Evolutionary conservation across 2,329 filamentous ascomycete genomes (phyloP).

Genomic region (Cadophora malorum): DNA sequence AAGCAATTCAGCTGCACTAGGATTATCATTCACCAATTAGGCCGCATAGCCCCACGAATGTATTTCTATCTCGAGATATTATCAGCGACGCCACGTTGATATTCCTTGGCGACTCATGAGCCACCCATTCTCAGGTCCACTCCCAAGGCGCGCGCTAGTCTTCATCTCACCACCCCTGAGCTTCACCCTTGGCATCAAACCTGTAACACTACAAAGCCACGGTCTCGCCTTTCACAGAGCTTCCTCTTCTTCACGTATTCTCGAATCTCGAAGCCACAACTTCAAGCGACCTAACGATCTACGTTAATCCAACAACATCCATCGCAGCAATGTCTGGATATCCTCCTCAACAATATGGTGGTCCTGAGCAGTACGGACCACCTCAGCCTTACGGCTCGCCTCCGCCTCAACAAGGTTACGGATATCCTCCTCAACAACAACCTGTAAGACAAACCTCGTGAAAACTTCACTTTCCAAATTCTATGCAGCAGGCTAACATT

Average conservation of each 20-base stretch:
- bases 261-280: not conserved
- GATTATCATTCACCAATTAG: not conserved
- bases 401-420: conserved; percentile 21
- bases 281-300: not conserved
- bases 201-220: conserved; percentile 7
- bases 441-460: not conserved
- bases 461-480: not conserved
- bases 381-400: conserved; percentile 19
- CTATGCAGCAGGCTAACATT: not conserved
- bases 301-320: not conserved
- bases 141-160: conserved; percentile 9
- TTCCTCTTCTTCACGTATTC: not conserved
- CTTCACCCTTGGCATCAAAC: conserved; percentile 7
- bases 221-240: not conserved
- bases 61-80: conserved; percentile 9
- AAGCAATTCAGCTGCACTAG: conserved; percentile 1
- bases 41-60: conserved; percentile 7
- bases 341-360: conserved; percentile 20
- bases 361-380: conserved; percentile 11
- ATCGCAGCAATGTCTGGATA: conserved; percentile 20
- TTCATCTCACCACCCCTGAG: not conserved
- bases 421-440: conserved; percentile 23
- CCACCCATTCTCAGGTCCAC: conserved; percentile 10
- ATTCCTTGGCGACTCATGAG: conserved; percentile 5
- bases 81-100: conserved; percentile 14